Evolutionary conservation across 805 yeast species (phyloP).

Genomic region (Candida nonsorbophila): DNA sequence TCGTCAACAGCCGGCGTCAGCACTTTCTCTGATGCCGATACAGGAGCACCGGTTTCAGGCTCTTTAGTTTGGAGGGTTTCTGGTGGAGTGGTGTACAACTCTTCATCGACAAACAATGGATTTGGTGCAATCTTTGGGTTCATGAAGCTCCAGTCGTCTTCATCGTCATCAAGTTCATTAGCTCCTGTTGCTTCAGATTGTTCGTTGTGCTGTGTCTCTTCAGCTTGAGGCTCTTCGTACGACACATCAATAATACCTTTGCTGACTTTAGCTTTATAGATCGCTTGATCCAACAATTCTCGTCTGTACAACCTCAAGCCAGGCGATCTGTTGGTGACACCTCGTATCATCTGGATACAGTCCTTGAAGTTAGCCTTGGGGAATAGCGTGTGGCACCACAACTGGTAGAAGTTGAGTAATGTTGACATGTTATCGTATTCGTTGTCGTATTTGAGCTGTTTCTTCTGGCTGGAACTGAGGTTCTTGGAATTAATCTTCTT

Average conservation of each 20-base stretch:
- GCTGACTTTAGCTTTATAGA: conserved; percentile 16
- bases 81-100: conserved; percentile 5
- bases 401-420: conserved; percentile 36
- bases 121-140: conserved; percentile 14
- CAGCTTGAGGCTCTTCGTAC: neutral
- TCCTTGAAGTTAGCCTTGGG: conserved; percentile 79
- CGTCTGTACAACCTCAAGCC: conserved; percentile 28
- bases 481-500: conserved; percentile 8
- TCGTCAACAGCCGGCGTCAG: conserved; percentile 3
- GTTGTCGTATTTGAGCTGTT: conserved; percentile 19
- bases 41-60: too few species aligned
- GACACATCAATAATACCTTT: conserved; percentile 34
- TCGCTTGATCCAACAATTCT: conserved; percentile 21
- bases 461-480: too few species aligned
- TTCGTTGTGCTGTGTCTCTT: neutral
- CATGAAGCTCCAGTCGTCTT: conserved; percentile 30
- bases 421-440: conserved; percentile 30
- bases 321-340: conserved; percentile 41
- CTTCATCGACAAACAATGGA: conserved; percentile 24
- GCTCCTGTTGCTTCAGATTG: conserved; percentile 1
- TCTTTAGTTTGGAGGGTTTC: neutral
- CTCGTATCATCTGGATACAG: conserved; percentile 50
- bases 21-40: too few species aligned
- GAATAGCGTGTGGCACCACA: conserved; percentile 50
- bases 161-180: conserved; percentile 10